Evolutionary conservation across 164 flowering plant genomes (phyloP).

Genomic region (Aristolochia contorta): DNA sequence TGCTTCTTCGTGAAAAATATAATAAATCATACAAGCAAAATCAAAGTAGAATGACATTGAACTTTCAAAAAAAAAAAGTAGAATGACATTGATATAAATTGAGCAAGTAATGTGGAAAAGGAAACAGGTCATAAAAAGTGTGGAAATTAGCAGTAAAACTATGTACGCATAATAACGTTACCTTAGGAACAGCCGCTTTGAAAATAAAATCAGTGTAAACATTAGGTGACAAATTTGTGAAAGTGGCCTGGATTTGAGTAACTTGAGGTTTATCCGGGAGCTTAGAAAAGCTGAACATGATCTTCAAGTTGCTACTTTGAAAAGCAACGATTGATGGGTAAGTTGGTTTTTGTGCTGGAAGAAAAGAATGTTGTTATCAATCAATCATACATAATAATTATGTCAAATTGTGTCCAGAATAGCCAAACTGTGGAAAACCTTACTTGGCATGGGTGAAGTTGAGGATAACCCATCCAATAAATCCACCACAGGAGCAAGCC

Average conservation of each 20-base stretch:
- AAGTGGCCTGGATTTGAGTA: slow-evolving; percentile 65
- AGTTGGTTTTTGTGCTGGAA: slow-evolving; percentile 42
- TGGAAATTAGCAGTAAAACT: background rate
- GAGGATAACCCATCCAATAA: slow-evolving; percentile 69
- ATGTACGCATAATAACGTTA: slow-evolving; percentile 15
- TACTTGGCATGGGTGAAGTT: slow-evolving; percentile 32
- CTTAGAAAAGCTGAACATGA: slow-evolving; percentile 77
- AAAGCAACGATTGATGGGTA: slow-evolving; percentile 69
- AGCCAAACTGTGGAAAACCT: background rate
- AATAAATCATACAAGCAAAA: too few species aligned
- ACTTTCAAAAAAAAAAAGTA: too few species aligned
- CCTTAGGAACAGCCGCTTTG: slow-evolving; percentile 99
- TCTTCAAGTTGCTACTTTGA: slow-evolving; percentile 68
- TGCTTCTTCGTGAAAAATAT: too few species aligned
- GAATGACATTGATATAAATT: too few species aligned
- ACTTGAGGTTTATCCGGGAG: slow-evolving; percentile 51
- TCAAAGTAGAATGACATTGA: too few species aligned
- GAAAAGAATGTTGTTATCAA: slow-evolving; percentile 3
- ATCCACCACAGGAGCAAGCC: slow-evolving; percentile 58
- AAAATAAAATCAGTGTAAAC: slow-evolving; percentile 63
- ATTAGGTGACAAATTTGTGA: slow-evolving; percentile 58
- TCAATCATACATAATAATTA: background rate
- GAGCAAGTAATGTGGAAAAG: too few species aligned
- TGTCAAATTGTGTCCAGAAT: background rate
- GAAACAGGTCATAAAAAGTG: background rate